These are phyloP conservation scores for Septoria petroselini DNA, from an alignment of 2,329 filamentous ascomycete species.

Conservation along the genomic window DNA sequence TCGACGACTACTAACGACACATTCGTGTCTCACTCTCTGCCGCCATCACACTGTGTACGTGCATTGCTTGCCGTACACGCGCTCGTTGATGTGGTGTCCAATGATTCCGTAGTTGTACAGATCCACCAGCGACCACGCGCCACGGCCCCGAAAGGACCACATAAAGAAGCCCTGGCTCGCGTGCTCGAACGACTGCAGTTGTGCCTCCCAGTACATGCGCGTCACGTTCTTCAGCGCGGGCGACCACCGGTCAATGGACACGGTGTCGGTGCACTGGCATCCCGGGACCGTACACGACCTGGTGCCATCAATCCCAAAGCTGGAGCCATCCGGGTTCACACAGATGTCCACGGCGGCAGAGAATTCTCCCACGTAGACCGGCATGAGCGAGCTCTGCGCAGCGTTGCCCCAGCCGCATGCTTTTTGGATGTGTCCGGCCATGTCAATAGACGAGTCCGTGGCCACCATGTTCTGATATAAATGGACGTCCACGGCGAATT, in stretches of 20 bases:
- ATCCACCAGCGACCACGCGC: slow-evolving; percentile 45
- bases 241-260: slow-evolving; percentile 38
- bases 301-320: slow-evolving; percentile 35
- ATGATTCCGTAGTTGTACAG: slow-evolving; percentile 42
- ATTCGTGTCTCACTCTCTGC: too few relatives aligned
- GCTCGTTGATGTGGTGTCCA: slow-evolving; percentile 39
- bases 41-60: not conserved
- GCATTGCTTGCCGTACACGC: slow-evolving; percentile 32
- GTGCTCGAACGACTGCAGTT: slow-evolving; percentile 45
- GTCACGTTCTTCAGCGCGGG: slow-evolving; percentile 40
- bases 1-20: too few relatives aligned
- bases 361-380: slow-evolving; percentile 47
- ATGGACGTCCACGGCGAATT: slow-evolving; percentile 45
- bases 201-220: slow-evolving; percentile 44
- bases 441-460: slow-evolving; percentile 40
- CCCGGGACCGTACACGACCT: slow-evolving; percentile 36
- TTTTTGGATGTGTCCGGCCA: slow-evolving; percentile 41
- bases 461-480: slow-evolving; percentile 46
- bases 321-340: slow-evolving; percentile 43
- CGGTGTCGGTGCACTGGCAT: slow-evolving; percentile 42
- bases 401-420: slow-evolving; percentile 41
- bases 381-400: slow-evolving; percentile 36
- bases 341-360: slow-evolving; percentile 46
- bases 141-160: slow-evolving; percentile 45
- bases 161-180: slow-evolving; percentile 44